A percentile compares a stretch with the other conserved stretches of the same genome.
phyloP scores from a whole-genome alignment of 2,329 filamentous ascomycete genomes.

The Pleoardoris graminearum region DNA sequence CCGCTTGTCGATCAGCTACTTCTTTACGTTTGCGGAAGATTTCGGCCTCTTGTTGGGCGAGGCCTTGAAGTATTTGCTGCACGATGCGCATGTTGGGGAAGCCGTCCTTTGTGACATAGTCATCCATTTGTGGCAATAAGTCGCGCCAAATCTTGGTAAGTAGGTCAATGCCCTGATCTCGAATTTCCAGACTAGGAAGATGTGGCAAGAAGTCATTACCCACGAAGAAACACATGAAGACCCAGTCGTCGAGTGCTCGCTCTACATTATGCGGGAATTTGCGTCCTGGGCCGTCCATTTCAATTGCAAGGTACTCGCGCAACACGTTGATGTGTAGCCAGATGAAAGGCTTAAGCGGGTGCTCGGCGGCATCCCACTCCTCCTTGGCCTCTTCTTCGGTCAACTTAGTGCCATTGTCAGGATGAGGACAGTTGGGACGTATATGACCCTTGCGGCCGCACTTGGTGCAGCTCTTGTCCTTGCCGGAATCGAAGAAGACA shows the following conservation, averaged over 20 bases:
- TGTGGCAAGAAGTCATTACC: constrained; percentile 98
- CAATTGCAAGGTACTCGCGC: constrained; percentile 88
- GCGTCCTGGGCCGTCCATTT: constrained; percentile 80
- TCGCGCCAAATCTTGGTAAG: constrained; percentile 97
- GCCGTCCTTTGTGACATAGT: constrained; percentile 94
- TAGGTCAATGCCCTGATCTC: constrained; percentile 95
- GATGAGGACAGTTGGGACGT: constrained; percentile 71
- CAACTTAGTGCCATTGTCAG: constrained; percentile 62
- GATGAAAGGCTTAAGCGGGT: constrained; percentile 85
- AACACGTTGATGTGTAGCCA: constrained; percentile 94
- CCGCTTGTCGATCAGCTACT: constrained; percentile 79
- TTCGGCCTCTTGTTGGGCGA: constrained; percentile 89
- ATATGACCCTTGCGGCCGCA: constrained; percentile 94
- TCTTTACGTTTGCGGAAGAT: constrained; percentile 91
- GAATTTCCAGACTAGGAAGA: constrained; percentile 94
- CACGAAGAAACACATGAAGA: constrained; percentile 99
- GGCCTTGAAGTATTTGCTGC: constrained; percentile 82
- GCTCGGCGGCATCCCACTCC: constrained; percentile 34
- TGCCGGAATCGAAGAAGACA: constrained; percentile 89
- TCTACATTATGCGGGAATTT: constrained; percentile 92
- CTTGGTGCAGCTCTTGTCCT: constrained; percentile 79
- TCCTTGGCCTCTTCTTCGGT: constrained; percentile 76
- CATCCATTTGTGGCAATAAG: constrained; percentile 86
- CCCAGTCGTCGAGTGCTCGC: constrained; percentile 94
- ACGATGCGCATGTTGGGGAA: constrained; percentile 84